Percentiles rank a stretch among this genome's conserved stretches.
Evolutionary conservation across 2,329 filamentous ascomycete genomes (phyloP).

Genomic region (Elsinoe necatrix): DNA sequence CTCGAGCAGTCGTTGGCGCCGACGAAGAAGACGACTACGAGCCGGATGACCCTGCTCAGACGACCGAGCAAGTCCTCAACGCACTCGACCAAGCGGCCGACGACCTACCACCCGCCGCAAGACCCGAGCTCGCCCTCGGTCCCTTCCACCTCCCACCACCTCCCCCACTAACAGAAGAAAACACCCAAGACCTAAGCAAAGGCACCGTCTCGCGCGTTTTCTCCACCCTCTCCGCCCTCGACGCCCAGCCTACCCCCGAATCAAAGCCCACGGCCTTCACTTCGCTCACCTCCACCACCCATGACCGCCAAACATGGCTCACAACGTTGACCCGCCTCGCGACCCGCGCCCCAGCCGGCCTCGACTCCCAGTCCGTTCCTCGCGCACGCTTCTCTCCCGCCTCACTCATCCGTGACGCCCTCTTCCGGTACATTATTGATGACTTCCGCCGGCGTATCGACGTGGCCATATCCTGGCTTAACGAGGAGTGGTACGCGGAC

Average conservation of each 20-base stretch:
- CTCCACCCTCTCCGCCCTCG: constrained; percentile 63
- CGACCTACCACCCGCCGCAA: constrained; percentile 25
- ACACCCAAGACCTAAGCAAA: constrained; percentile 65
- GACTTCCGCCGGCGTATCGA: constrained; percentile 88
- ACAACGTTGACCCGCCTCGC: constrained; percentile 79
- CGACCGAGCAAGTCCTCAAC: constrained; percentile 68
- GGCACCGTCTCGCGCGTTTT: constrained; percentile 71
- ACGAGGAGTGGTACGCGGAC: constrained; percentile 97
- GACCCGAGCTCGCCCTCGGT: constrained; percentile 50
- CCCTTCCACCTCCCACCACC: constrained; percentile 74
- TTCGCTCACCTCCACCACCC: constrained; percentile 65
- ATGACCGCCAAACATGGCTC: constrained; percentile 83
- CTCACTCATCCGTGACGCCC: constrained; percentile 65
- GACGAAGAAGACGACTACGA: constrained; percentile 91
- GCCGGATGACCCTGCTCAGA: constrained; percentile 68
- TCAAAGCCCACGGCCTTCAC: constrained; percentile 64
- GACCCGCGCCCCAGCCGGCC: constrained; percentile 63
- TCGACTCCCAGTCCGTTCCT: constrained; percentile 45
- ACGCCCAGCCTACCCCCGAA: constrained; percentile 49
- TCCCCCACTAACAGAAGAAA: constrained; percentile 60
- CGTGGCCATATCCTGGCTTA: constrained; percentile 85
- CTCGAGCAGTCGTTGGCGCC: constrained; percentile 36
- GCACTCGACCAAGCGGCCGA: constrained; percentile 62
- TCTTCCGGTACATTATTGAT: constrained; percentile 81
- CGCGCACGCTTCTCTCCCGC: constrained; percentile 43